Percentiles rank a stretch among this genome's conserved stretches.
These are phyloP conservation scores for Coemansia pectinata DNA, from an alignment of 192 early-diverging fungal species.

Conservation along the genomic window DNA sequence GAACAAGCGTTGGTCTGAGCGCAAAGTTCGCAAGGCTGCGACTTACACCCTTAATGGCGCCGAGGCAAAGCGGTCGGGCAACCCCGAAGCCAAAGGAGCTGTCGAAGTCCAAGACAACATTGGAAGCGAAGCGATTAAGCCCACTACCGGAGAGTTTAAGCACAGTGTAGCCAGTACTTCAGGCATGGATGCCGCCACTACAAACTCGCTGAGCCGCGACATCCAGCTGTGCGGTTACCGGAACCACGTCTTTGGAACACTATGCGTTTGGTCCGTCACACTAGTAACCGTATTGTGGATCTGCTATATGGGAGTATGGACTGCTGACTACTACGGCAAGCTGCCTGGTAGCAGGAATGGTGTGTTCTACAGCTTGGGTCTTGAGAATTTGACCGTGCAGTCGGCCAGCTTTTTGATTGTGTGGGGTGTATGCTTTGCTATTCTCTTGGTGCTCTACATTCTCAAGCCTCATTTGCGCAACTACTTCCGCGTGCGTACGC, in stretches of 20 bases:
- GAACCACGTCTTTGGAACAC: constrained; percentile 37
- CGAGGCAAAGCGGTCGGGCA: not conserved
- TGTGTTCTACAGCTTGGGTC: constrained; percentile 58
- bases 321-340: constrained; percentile 58
- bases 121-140: not conserved
- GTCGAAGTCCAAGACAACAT: constrained; percentile 28
- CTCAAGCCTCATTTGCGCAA: constrained; percentile 49
- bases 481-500: constrained; percentile 57
- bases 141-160: constrained; percentile 4
- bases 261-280: constrained; percentile 28
- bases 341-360: constrained; percentile 18
- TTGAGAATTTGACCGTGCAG: constrained; percentile 51
- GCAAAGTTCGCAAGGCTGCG: constrained; percentile 9
- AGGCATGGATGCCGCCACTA: constrained; percentile 10
- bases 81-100: not conserved
- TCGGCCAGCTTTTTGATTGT: constrained; percentile 46
- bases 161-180: not conserved
- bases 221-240: constrained; percentile 28
- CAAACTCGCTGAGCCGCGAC: not conserved
- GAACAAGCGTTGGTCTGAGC: constrained; percentile 43
- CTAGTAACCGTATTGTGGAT: constrained; percentile 27
- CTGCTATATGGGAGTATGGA: constrained; percentile 46
- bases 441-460: constrained; percentile 7
- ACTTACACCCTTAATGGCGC: not conserved
- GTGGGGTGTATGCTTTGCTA: constrained; percentile 35